Evolutionary conservation across 2,329 filamentous ascomycete species (phyloP).

Genomic region (Monosporascus ibericus): DNA sequence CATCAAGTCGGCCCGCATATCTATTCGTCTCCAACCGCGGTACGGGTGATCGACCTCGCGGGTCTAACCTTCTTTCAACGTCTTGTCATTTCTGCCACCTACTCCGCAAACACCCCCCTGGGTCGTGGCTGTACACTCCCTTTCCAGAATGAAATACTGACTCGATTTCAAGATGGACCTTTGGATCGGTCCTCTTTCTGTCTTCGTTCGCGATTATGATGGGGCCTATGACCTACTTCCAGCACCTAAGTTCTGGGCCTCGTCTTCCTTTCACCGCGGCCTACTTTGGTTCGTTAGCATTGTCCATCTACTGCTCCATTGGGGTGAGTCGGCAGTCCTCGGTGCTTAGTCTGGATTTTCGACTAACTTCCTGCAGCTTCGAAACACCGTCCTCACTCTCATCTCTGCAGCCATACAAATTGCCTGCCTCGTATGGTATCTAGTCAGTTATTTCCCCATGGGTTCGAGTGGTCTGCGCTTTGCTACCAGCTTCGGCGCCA

Average conservation of each 20-base stretch:
- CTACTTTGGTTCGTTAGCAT: slow-evolving; percentile 86
- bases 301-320: slow-evolving; percentile 88
- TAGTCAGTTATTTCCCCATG: slow-evolving; percentile 98
- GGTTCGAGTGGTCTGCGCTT: slow-evolving; percentile 82
- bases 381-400: slow-evolving; percentile 77
- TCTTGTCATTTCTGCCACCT: slow-evolving; percentile 1
- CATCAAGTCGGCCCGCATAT: slow-evolving; percentile 24
- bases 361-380: slow-evolving; percentile 52
- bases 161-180: slow-evolving; percentile 67
- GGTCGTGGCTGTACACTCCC: not conserved
- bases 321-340: slow-evolving; percentile 59
- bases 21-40: slow-evolving; percentile 18
- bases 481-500: slow-evolving; percentile 78
- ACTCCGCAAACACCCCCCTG: slow-evolving; percentile 1
- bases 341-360: not conserved
- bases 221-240: slow-evolving; percentile 77
- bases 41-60: slow-evolving; percentile 17
- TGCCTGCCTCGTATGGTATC: slow-evolving; percentile 80
- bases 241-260: slow-evolving; percentile 77
- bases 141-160: slow-evolving; percentile 13
- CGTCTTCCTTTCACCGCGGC: slow-evolving; percentile 87
- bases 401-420: slow-evolving; percentile 80
- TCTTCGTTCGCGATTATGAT: slow-evolving; percentile 91
- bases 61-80: slow-evolving; percentile 17
- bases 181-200: slow-evolving; percentile 86